A percentile compares a stretch with the other conserved stretches of the same genome.
Evolutionary conservation across 2,329 filamentous ascomycete species (phyloP).

Genomic region (Apiospora marii): DNA sequence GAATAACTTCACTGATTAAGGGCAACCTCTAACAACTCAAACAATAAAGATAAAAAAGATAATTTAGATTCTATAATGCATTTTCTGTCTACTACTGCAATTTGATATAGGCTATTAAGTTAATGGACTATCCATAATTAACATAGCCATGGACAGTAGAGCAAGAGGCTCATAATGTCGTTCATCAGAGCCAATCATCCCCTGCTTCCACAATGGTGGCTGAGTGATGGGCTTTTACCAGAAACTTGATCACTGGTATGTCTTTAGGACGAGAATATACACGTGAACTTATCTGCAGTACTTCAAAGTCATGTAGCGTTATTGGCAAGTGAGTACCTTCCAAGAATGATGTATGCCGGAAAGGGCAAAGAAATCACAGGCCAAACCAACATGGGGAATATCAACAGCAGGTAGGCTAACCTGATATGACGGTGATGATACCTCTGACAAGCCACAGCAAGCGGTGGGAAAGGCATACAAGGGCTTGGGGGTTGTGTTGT

Average conservation of each 20-base stretch:
- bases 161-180: background rate
- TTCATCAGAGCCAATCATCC: background rate
- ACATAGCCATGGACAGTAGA: background rate
- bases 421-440: background rate
- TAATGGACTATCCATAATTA: too few species aligned
- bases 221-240: background rate
- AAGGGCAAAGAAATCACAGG: background rate
- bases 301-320: background rate
- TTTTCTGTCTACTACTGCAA: background rate
- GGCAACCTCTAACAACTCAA: background rate
- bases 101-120: rapidly evolving
- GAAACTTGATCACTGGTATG: background rate
- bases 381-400: background rate
- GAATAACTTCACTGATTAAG: background rate
- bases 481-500: background rate
- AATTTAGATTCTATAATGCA: too few species aligned
- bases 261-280: background rate
- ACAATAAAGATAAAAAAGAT: too few species aligned
- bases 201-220: background rate
- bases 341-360: background rate
- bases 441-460: background rate
- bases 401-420: background rate
- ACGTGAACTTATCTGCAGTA: background rate
- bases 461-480: background rate
- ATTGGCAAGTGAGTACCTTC: background rate